Conservation (phyloP, 2,329 filamentous ascomycete genomes). For the Paecilomyces niveus region DNA sequence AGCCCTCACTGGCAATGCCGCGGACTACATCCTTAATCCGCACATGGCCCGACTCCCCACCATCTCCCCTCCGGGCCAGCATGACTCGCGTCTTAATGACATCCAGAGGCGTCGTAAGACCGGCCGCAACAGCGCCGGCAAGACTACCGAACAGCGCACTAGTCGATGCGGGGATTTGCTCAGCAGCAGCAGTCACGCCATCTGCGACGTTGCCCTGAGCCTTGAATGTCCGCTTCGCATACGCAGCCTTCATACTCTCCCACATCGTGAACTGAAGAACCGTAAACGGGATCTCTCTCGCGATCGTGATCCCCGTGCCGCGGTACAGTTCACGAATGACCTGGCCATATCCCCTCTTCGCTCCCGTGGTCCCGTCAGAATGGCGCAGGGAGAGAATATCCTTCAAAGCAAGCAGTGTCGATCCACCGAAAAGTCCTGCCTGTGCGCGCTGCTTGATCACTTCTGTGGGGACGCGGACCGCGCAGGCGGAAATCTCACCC, state of each 20-base stretch:
- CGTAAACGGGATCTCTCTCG: constrained; percentile 95
- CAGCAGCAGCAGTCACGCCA: constrained; percentile 24
- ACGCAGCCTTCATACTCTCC: constrained; percentile 73
- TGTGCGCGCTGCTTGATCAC: constrained; percentile 96
- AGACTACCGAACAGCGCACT: constrained; percentile 79
- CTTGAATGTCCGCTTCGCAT: constrained; percentile 38
- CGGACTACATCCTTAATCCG: constrained; percentile 48
- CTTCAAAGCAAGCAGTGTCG: constrained; percentile 58
- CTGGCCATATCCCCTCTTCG: constrained; percentile 37
- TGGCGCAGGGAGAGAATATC: constrained; percentile 57
- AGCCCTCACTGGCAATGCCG: constrained; percentile 50
- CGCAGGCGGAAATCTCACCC: constrained; percentile 87
- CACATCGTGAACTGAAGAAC: constrained; percentile 96
- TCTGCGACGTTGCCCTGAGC: constrained; percentile 22
- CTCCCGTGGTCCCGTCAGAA: constrained; percentile 23
- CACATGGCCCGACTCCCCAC: constrained; percentile 35
- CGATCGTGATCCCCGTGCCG: constrained; percentile 85
- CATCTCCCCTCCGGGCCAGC: constrained; percentile 62
- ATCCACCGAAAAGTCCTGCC: constrained; percentile 71
- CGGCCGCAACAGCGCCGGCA: constrained; percentile 79
- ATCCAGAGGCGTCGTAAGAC: constrained; percentile 83
- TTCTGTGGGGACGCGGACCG: constrained; percentile 88
- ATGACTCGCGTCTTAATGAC: constrained; percentile 97
- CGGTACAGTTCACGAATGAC: constrained; percentile 83
- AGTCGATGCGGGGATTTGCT: constrained; percentile 61